Conservation (phyloP, 1,139 yeast species). For the Zygoascus meyerae region DNA sequence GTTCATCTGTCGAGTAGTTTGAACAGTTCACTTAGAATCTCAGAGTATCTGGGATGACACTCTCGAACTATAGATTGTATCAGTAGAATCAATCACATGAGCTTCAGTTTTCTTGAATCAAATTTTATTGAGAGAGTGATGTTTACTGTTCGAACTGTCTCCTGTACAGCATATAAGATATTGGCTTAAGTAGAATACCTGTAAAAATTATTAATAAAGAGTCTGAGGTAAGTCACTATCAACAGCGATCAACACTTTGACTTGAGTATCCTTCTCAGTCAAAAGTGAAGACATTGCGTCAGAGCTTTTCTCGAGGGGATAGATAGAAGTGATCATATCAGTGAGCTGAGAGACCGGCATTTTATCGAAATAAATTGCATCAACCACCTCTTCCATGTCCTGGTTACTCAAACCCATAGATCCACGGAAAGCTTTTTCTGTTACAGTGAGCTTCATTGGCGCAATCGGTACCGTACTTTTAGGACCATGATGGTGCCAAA, state of each 20-base stretch:
- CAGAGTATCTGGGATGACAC: too few relatives aligned
- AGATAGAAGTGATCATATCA: conserved; percentile 40
- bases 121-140: too few relatives aligned
- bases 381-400: conserved; percentile 46
- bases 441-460: conserved; percentile 44
- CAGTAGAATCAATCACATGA: too few relatives aligned
- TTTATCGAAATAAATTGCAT: conserved; percentile 40
- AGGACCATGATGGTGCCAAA: conserved; percentile 43
- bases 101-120: too few relatives aligned
- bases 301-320: conserved; percentile 40
- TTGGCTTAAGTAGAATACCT: too few relatives aligned
- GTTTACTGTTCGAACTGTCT: too few relatives aligned
- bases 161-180: too few relatives aligned
- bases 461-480: conserved; percentile 34
- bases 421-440: conserved; percentile 43
- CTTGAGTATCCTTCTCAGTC: conserved; percentile 42
- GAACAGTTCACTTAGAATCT: too few relatives aligned
- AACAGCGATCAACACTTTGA: conserved; percentile 38
- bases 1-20: too few relatives aligned
- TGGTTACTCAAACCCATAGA: conserved; percentile 44
- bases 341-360: conserved; percentile 39
- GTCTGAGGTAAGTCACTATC: not conserved
- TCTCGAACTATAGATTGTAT: too few relatives aligned
- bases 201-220: too few relatives aligned
- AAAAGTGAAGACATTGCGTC: conserved; percentile 42